Conservation (phyloP, 202 grass and related monocot species). For the Elaeis oleifera region DNA sequence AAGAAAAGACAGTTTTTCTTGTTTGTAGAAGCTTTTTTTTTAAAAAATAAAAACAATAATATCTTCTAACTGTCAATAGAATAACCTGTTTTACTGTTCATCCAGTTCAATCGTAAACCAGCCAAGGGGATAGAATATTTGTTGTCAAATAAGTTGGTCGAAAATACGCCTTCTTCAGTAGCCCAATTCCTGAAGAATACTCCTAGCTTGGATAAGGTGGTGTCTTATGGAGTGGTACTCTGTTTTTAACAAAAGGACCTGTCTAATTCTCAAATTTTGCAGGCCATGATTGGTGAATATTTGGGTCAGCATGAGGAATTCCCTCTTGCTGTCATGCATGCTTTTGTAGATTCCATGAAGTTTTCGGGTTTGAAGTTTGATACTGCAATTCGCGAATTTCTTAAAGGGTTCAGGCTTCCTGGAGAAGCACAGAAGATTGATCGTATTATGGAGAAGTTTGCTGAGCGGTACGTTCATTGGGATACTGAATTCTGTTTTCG, state of each 20-base stretch:
- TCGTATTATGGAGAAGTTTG: constrained; percentile 99
- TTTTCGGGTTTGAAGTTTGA: constrained; percentile 95
- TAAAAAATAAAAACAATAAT: constrained; percentile 6
- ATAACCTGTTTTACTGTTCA: constrained; percentile 1
- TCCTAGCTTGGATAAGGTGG: constrained; percentile 89
- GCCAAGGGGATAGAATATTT: constrained; percentile 81
- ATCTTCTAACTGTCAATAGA: neutral
- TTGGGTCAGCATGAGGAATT: constrained; percentile 97
- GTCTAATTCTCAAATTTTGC: constrained; percentile 24
- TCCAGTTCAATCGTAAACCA: constrained; percentile 94
- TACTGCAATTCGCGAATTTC: constrained; percentile 81
- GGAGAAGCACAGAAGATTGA: constrained; percentile 99
- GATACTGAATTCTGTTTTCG: constrained; percentile 14
- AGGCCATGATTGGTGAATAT: constrained; percentile 99
- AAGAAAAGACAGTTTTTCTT: neutral
- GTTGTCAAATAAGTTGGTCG: constrained; percentile 93
- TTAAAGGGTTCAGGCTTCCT: constrained; percentile 95
- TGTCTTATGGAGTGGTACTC: constrained; percentile 5
- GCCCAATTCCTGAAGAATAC: constrained; percentile 89
- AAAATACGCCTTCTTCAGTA: constrained; percentile 62
- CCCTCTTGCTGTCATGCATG: constrained; percentile 97
- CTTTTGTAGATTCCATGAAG: constrained; percentile 97
- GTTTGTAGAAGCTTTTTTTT: constrained; percentile 18
- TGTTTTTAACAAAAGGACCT: constrained; percentile 11
- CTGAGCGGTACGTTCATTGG: constrained; percentile 67